Evolutionary conservation across 2,329 filamentous ascomycete genomes (phyloP).

Genomic region (Colletotrichum brevisporum): DNA sequence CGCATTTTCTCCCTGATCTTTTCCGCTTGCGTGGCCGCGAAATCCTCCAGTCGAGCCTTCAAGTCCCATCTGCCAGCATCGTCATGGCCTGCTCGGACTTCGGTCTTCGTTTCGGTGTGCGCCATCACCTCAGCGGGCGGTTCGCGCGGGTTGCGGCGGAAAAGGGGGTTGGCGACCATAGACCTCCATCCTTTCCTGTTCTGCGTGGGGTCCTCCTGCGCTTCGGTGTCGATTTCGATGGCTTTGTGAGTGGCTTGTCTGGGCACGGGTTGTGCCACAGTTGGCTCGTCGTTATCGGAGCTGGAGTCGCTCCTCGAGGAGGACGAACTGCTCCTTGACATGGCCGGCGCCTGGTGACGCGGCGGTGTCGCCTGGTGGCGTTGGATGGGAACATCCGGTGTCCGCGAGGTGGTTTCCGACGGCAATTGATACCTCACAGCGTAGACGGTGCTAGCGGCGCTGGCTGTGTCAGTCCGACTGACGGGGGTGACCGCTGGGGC

Average conservation of each 20-base stretch:
- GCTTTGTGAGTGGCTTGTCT: constrained; percentile 32
- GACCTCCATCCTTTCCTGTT: constrained; percentile 48
- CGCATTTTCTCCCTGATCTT: constrained; percentile 69
- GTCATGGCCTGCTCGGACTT: constrained; percentile 45
- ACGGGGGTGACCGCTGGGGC: constrained; percentile 68
- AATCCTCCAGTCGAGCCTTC: constrained; percentile 70
- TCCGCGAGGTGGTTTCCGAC: constrained; percentile 60
- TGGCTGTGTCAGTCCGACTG: constrained; percentile 74
- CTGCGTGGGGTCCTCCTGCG: constrained; percentile 41
- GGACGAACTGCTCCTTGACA: constrained; percentile 26
- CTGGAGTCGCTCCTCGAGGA: constrained; percentile 23
- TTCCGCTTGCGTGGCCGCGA: constrained; percentile 73
- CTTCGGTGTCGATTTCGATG: constrained; percentile 47
- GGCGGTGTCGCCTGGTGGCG: constrained; percentile 20
- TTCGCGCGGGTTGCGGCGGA: constrained; percentile 43
- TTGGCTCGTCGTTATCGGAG: constrained; percentile 44
- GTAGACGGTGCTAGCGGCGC: constrained; percentile 75
- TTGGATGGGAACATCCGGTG: constrained; percentile 27
- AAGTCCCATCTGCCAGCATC: constrained; percentile 66
- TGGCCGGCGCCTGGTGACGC: constrained; percentile 17
- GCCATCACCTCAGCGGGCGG: constrained; percentile 33
- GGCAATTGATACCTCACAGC: constrained; percentile 73
- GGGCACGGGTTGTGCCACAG: constrained; percentile 38
- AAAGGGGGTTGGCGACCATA: constrained; percentile 48
- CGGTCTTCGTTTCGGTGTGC: constrained; percentile 29